Conservation (phyloP, 371 early-diverging fungal species). For the Rhizopus arrhizus region DNA sequence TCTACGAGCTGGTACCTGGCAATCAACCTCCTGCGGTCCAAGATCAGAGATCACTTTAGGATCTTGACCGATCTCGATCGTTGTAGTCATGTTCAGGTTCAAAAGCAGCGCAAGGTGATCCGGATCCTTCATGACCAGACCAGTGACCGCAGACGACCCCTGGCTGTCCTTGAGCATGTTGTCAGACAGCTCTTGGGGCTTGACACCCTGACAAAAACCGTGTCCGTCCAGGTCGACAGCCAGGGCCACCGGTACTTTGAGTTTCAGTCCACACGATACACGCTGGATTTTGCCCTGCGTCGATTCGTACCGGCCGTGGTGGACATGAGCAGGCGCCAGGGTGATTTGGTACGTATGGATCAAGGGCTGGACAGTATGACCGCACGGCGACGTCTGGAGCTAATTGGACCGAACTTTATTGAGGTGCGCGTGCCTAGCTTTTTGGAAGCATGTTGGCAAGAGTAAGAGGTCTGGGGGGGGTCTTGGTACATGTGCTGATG, state of each 20-base stretch:
- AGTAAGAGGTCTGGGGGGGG: conserved; percentile 25
- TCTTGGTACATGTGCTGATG: no score
- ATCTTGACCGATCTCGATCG: conserved; percentile 38
- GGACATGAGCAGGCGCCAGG: conserved; percentile 41
- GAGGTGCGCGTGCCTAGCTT: conserved; percentile 56
- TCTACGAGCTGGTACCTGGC: conserved; percentile 61
- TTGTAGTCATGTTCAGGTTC: conserved; percentile 60
- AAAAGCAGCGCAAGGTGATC: conserved; percentile 51
- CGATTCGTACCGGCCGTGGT: conserved; percentile 54
- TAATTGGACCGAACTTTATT: conserved; percentile 70
- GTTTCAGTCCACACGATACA: conserved; percentile 74
- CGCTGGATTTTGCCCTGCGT: conserved; percentile 19
- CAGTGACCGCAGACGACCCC: background rate
- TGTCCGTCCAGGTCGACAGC: conserved; percentile 39
- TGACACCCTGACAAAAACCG: conserved; percentile 28
- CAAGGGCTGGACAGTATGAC: conserved; percentile 50
- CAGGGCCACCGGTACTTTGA: conserved; percentile 57
- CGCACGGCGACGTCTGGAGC: conserved; percentile 51
- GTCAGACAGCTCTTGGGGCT: conserved; percentile 20
- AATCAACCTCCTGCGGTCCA: conserved; percentile 40
- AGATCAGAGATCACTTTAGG: conserved; percentile 64
- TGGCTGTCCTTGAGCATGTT: conserved; percentile 1
- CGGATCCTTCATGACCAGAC: conserved; percentile 40
- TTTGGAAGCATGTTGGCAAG: conserved; percentile 54
- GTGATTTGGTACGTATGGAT: conserved; percentile 40